Evolutionary conservation across 306 rosid species (phyloP).

Genomic region (Gastrolobium villosum): DNA sequence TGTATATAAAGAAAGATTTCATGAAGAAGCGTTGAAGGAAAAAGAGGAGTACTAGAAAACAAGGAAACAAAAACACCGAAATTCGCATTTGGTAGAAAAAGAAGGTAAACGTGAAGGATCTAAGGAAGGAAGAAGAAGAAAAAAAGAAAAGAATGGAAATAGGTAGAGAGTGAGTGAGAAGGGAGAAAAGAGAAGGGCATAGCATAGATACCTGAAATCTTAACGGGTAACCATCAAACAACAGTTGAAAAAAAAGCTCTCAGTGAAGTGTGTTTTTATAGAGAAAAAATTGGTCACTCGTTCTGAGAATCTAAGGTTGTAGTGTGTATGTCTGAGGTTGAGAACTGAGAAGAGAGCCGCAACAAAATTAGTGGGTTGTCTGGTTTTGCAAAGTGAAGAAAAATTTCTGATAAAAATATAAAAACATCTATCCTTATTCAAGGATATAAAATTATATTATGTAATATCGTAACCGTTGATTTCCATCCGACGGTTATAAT

Average conservation of each 20-base stretch:
- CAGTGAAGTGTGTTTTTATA: neutral
- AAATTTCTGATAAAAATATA: neutral
- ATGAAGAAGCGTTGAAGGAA: neutral
- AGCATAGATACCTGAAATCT: conserved; percentile 23
- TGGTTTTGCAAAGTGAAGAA: conserved; percentile 31
- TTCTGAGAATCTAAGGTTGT: conserved; percentile 50
- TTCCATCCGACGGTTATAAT: too few species aligned
- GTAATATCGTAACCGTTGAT: too few species aligned
- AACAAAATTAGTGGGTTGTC: conserved; percentile 51
- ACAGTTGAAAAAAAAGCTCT: neutral
- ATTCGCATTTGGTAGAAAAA: conserved; percentile 13
- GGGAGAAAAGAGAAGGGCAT: neutral
- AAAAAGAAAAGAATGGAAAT: neutral
- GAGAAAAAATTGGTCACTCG: conserved; percentile 21
- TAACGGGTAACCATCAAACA: conserved; percentile 1
- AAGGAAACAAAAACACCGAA: neutral
- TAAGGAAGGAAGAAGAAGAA: too few species aligned
- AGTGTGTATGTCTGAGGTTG: conserved; percentile 35
- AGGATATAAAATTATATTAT: too few species aligned
- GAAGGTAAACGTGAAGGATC: conserved; percentile 40
- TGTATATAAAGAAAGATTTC: conserved; percentile 1
- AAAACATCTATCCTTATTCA: too few species aligned
- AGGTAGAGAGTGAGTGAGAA: neutral
- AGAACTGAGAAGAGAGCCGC: conserved; percentile 39
- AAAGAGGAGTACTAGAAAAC: neutral